These are phyloP conservation scores for Dendrobium chrysotoxum DNA, from an alignment of 106 monocot species.

Conservation along the genomic window DNA sequence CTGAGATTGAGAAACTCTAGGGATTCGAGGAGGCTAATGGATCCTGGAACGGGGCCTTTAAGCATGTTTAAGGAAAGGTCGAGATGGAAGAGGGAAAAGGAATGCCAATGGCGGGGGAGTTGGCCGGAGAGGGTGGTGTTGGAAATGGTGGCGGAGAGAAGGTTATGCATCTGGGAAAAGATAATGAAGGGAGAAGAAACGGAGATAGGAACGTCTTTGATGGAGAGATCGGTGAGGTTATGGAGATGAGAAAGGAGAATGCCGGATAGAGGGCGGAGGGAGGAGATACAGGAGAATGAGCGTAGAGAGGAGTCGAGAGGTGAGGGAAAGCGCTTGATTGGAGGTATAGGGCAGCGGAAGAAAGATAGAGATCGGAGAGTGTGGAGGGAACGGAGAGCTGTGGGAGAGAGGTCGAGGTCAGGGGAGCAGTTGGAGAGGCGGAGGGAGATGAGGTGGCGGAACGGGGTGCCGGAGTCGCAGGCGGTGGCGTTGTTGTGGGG, in stretches of 20 bases:
- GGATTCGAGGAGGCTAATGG: conserved; percentile 12
- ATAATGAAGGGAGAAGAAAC: conserved; percentile 37
- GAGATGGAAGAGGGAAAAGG: conserved; percentile 44
- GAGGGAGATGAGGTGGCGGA: conserved; percentile 54
- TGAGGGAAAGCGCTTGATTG: not conserved
- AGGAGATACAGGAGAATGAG: conserved; percentile 41
- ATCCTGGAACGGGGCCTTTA: conserved; percentile 9
- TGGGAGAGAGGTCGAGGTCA: conserved; percentile 43
- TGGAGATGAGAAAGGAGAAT: conserved; percentile 53
- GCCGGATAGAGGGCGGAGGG: conserved; percentile 40
- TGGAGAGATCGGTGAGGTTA: conserved; percentile 63
- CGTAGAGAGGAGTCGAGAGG: conserved; percentile 21
- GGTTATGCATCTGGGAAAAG: conserved; percentile 56
- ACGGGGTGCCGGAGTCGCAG: conserved; percentile 51
- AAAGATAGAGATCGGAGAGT: conserved; percentile 44
- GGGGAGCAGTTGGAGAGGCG: conserved; percentile 66
- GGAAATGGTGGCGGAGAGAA: conserved; percentile 50
- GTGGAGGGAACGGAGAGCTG: conserved; percentile 48
- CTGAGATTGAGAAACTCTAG: conserved; percentile 22
- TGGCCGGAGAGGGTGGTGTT: conserved; percentile 54
- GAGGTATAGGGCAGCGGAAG: conserved; percentile 9
- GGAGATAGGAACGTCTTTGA: conserved; percentile 46
- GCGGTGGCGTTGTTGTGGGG: conserved; percentile 42
- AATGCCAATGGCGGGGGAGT: conserved; percentile 74
- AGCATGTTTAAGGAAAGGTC: conserved; percentile 10